Percentiles rank a stretch among this genome's conserved stretches.
Evolutionary conservation across 2,329 filamentous ascomycete genomes (phyloP).

Genomic region (Neodidymelliopsis sp.): DNA sequence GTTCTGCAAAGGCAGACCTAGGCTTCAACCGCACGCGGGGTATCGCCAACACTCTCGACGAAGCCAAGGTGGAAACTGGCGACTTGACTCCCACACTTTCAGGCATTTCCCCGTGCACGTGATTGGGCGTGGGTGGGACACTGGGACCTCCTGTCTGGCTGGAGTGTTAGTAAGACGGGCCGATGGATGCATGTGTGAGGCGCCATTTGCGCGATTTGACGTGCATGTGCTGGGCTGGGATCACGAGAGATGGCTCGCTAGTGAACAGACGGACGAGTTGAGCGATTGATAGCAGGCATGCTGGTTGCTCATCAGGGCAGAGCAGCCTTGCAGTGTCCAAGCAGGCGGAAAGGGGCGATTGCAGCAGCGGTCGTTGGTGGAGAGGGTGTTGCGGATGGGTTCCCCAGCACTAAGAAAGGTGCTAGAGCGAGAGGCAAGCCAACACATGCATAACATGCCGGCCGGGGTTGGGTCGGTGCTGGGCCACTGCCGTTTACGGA

Average conservation of each 20-base stretch:
- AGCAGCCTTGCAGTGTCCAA: not conserved
- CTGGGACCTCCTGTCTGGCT: not conserved
- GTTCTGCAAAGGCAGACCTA: too few species aligned
- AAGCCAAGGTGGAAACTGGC: too few species aligned
- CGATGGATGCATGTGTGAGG: conserved; percentile 1
- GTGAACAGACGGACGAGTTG: too few species aligned
- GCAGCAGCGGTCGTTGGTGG: not conserved
- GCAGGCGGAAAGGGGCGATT: not conserved
- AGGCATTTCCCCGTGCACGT: not conserved
- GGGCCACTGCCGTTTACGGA: not conserved
- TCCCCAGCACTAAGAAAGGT: not conserved
- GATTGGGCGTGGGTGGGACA: too few species aligned
- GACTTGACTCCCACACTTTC: too few species aligned
- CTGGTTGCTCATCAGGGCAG: not conserved
- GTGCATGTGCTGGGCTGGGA: not conserved
- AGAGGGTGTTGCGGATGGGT: not conserved
- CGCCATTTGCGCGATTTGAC: conserved; percentile 13
- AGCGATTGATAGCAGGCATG: not conserved
- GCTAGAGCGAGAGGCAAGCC: too few species aligned
- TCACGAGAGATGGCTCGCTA: too few species aligned
- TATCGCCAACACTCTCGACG: not conserved
- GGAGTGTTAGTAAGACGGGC: conserved; percentile 3
- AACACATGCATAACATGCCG: conserved; percentile 3
- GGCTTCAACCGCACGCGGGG: too few species aligned
- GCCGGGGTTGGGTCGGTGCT: not conserved